phyloP scores from a whole-genome alignment of 2,329 filamentous ascomycete genomes.

The Xylaria digitata region DNA sequence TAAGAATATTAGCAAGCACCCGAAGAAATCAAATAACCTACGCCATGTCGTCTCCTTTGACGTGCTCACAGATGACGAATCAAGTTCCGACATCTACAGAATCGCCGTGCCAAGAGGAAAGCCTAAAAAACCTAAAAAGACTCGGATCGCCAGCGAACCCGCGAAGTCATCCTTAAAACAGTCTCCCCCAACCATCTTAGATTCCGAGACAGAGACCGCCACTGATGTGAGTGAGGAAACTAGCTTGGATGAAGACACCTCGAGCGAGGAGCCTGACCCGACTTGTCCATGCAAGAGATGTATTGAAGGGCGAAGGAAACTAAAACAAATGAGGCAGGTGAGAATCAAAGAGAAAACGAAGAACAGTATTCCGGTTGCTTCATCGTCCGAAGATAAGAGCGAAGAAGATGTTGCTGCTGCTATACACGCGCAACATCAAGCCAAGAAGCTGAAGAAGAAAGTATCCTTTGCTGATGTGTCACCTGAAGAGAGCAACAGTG shows the following conservation, averaged over 20 bases:
- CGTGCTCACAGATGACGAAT: slow-evolving; percentile 64
- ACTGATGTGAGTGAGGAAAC: slow-evolving; percentile 34
- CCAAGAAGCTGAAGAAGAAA: slow-evolving; percentile 26
- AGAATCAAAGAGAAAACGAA: slow-evolving; percentile 36
- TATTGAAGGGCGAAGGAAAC: slow-evolving; percentile 43
- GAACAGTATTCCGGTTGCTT: background rate
- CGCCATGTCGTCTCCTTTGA: slow-evolving; percentile 52
- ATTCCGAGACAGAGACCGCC: slow-evolving; percentile 38
- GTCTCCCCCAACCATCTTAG: slow-evolving; percentile 19
- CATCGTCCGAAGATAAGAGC: slow-evolving; percentile 27
- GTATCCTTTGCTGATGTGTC: slow-evolving; percentile 31
- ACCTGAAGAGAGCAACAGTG: slow-evolving; percentile 30
- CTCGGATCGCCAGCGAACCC: slow-evolving; percentile 40
- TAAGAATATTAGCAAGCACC: slow-evolving; percentile 29
- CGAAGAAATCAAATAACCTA: slow-evolving; percentile 19
- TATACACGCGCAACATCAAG: slow-evolving; percentile 24
- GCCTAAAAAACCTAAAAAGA: slow-evolving; percentile 30
- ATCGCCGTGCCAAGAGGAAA: slow-evolving; percentile 61
- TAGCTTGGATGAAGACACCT: slow-evolving; percentile 36
- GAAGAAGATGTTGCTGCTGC: slow-evolving; percentile 22
- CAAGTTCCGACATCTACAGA: slow-evolving; percentile 60
- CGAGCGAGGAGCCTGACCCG: slow-evolving; percentile 51
- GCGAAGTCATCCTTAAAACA: slow-evolving; percentile 50
- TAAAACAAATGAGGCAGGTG: slow-evolving; percentile 46
- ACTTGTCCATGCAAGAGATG: slow-evolving; percentile 53